Percentiles rank a stretch among this genome's conserved stretches.
Evolutionary conservation across 805 yeast species (phyloP).

Genomic region (Yamadazyma sp.): DNA sequence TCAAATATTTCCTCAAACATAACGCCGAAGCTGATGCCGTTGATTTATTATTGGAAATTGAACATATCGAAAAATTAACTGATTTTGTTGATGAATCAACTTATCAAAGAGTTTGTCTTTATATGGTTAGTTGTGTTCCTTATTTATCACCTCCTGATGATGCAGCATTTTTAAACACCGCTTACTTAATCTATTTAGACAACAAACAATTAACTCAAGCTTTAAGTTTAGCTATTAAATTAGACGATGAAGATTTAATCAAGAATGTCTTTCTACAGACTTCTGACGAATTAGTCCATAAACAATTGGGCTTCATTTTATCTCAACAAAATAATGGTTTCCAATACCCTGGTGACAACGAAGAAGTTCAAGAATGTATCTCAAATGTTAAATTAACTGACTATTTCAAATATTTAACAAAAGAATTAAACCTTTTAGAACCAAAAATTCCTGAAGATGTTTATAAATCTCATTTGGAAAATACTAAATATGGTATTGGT

Average conservation of each 20-base stretch:
- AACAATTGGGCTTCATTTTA: constrained; percentile 87
- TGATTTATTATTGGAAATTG: constrained; percentile 86
- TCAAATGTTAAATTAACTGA: constrained; percentile 77
- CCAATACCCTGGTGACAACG: constrained; percentile 55
- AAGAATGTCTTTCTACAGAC: constrained; percentile 80
- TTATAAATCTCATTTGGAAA: constrained; percentile 86
- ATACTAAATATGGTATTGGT: constrained; percentile 55
- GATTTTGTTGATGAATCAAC: constrained; percentile 82
- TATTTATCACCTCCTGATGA: constrained; percentile 95
- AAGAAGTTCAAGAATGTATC: constrained; percentile 77
- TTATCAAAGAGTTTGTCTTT: constrained; percentile 84
- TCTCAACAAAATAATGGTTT: constrained; percentile 84
- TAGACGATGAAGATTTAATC: constrained; percentile 78
- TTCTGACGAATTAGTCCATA: constrained; percentile 66
- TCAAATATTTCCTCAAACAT: constrained; percentile 87
- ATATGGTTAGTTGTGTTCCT: constrained; percentile 96
- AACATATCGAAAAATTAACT: constrained; percentile 77
- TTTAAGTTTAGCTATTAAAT: constrained; percentile 78
- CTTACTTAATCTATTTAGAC: constrained; percentile 77
- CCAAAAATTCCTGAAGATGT: constrained; percentile 95
- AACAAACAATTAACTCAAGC: constrained; percentile 87
- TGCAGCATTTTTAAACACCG: constrained; percentile 78
- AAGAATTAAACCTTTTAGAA: constrained; percentile 82
- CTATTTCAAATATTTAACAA: constrained; percentile 73
- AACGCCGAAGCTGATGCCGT: constrained; percentile 99